A percentile compares a stretch with the other conserved stretches of the same genome.
These are phyloP conservation scores for Epichloe uncinata DNA, from an alignment of 2,329 filamentous ascomycete genomes.

Conservation along the genomic window DNA sequence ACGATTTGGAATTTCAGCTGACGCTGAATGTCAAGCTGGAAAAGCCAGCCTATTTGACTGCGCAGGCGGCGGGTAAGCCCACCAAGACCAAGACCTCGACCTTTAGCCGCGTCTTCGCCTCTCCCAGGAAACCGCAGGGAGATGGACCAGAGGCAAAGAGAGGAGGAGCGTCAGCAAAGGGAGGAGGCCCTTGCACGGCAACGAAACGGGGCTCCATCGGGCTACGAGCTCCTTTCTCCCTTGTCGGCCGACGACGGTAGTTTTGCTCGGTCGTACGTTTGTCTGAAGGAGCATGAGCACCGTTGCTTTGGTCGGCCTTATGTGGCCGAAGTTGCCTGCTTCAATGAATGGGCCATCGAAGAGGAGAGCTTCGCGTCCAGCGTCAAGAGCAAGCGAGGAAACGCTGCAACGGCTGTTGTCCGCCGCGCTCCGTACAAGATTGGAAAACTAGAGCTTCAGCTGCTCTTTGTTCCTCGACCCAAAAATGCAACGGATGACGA, in stretches of 20 bases:
- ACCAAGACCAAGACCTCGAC: slow-evolving; percentile 66
- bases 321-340: slow-evolving; percentile 80
- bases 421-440: slow-evolving; percentile 92
- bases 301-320: slow-evolving; percentile 80
- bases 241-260: slow-evolving; percentile 84
- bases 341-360: slow-evolving; percentile 97
- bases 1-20: slow-evolving; percentile 97
- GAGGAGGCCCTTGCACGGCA: slow-evolving; percentile 54
- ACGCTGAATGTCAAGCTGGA: slow-evolving; percentile 92
- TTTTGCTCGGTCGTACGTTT: slow-evolving; percentile 88
- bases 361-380: slow-evolving; percentile 66
- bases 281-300: slow-evolving; percentile 81
- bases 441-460: slow-evolving; percentile 84
- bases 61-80: slow-evolving; percentile 43
- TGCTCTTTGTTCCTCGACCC: slow-evolving; percentile 88
- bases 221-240: slow-evolving; percentile 78
- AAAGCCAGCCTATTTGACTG: slow-evolving; percentile 52
- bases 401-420: slow-evolving; percentile 50
- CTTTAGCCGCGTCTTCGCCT: slow-evolving; percentile 85
- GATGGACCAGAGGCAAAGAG: slow-evolving; percentile 68
- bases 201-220: slow-evolving; percentile 50
- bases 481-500: slow-evolving; percentile 80
- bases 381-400: slow-evolving; percentile 84
- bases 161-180: slow-evolving; percentile 58
- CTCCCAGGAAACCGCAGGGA: slow-evolving; percentile 96